These are phyloP conservation scores for Tetrahymena elliotti DNA, from an alignment of 73 alveolate genomes.

Conservation along the genomic window DNA sequence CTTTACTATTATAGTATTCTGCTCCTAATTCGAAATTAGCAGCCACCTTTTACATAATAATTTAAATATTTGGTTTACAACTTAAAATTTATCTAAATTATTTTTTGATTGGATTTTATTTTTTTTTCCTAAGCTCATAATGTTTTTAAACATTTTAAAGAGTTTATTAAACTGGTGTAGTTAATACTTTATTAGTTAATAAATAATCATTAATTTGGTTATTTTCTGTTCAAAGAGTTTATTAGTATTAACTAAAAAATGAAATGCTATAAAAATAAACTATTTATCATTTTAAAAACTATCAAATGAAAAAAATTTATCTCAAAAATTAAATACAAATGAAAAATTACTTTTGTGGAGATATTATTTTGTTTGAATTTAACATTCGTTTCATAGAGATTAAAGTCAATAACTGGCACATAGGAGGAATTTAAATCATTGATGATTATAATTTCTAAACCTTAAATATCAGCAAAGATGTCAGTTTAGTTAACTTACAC, in stretches of 20 bases:
- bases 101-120: too few relatives aligned
- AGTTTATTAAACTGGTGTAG: too few relatives aligned
- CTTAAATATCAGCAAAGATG: not conserved
- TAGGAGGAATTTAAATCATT: slow-evolving; percentile 18
- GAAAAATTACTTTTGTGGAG: not conserved
- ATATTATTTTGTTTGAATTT: not conserved
- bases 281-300: too few relatives aligned
- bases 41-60: not conserved
- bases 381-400: slow-evolving; percentile 6
- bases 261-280: too few relatives aligned
- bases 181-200: too few relatives aligned
- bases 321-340: not conserved
- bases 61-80: too few relatives aligned
- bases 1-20: not conserved
- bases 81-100: too few relatives aligned
- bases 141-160: too few relatives aligned
- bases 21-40: not conserved
- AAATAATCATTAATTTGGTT: too few relatives aligned
- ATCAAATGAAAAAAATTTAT: not conserved
- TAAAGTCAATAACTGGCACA: slow-evolving; percentile 16
- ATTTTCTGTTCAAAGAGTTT: too few relatives aligned
- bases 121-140: too few relatives aligned
- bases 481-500: not conserved
- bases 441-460: not conserved
- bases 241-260: too few relatives aligned